Evolutionary conservation across 305 asterid species (phyloP).

Genomic region (Fraxinus xanthoxyloides): DNA sequence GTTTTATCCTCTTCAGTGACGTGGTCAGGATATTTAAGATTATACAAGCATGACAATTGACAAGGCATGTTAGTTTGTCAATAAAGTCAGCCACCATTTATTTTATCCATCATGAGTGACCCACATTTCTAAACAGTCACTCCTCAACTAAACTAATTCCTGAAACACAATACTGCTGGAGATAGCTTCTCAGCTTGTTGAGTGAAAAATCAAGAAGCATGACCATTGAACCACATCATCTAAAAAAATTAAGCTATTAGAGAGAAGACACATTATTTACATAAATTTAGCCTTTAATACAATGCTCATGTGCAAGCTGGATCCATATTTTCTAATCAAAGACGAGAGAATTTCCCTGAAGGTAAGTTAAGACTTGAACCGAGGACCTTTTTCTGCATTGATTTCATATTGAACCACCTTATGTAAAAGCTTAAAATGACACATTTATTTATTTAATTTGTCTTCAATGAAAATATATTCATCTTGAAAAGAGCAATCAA

Average conservation of each 20-base stretch:
- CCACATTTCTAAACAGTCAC: neutral
- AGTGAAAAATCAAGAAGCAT: neutral
- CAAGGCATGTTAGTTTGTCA: neutral
- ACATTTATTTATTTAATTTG: neutral
- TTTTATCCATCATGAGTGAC: neutral
- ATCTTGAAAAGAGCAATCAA: neutral
- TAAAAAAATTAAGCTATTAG: neutral
- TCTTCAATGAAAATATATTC: neutral
- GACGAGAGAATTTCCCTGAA: neutral
- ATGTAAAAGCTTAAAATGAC: neutral
- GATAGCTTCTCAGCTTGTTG: neutral
- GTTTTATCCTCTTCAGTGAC: neutral
- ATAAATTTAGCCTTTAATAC: neutral
- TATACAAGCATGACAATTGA: neutral
- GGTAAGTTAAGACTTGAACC: neutral
- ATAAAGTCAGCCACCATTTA: neutral
- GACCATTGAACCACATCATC: neutral
- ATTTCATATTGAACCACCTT: neutral
- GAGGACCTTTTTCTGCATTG: neutral
- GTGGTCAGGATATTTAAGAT: neutral
- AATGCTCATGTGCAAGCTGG: neutral
- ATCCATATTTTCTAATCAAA: neutral
- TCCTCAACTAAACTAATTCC: neutral
- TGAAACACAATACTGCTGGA: neutral
- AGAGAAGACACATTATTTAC: neutral